phyloP scores from a whole-genome alignment of 257 asterid genomes.

The Mentha longifolia region DNA sequence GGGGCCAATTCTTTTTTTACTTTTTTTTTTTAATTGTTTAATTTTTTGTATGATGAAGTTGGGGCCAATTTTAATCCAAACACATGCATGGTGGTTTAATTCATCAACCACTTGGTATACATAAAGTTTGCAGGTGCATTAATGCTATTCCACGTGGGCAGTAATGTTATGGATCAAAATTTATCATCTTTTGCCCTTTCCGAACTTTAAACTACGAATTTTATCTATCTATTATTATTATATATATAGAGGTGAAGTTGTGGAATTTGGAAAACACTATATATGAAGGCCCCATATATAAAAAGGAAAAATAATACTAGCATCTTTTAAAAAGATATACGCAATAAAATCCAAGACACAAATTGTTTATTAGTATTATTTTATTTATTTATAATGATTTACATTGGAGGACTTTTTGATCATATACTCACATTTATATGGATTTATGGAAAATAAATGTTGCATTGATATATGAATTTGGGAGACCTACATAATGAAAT shows the following conservation, averaged over 20 bases:
- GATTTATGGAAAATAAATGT: neutral
- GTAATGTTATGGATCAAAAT: neutral
- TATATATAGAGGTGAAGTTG: neutral
- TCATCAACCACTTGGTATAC: neutral
- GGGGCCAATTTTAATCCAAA: neutral
- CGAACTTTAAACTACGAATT: neutral
- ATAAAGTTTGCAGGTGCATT: neutral
- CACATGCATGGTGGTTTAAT: neutral
- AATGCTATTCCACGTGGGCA: conserved; percentile 31
- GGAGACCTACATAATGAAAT: neutral
- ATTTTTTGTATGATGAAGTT: no score
- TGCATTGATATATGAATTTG: neutral
- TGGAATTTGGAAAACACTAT: neutral
- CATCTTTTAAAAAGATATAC: no score
- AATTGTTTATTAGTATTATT: no score
- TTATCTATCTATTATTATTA: neutral
- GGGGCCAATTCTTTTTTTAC: no score
- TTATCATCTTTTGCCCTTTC: neutral
- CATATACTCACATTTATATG: neutral
- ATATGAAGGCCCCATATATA: no score
- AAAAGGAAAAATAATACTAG: no score
- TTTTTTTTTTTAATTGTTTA: no score
- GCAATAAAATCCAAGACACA: no score
- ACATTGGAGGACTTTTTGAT: neutral
- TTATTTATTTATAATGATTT: no score